phyloP scores from a whole-genome alignment of 352 stramenopile genomes.

The Phytophthora constricta region DNA sequence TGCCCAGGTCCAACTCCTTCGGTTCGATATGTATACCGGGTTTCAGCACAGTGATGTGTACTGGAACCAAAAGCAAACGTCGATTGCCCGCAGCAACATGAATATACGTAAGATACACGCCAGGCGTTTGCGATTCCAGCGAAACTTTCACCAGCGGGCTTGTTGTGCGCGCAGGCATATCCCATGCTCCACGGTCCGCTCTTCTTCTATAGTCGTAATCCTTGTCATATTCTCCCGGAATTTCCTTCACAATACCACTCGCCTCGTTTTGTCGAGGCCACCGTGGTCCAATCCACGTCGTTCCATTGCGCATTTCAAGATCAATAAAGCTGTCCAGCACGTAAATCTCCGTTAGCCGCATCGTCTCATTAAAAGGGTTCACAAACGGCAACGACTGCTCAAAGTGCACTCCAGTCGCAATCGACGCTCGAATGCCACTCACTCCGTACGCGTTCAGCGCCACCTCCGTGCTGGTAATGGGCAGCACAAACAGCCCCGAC shows the following conservation, averaged over 20 bases:
- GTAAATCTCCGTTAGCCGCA: constrained; percentile 62
- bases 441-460: constrained; percentile 41
- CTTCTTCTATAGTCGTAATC: constrained; percentile 24
- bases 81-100: constrained; percentile 30
- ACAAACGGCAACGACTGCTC: constrained; percentile 43
- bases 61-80: constrained; percentile 40
- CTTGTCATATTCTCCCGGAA: constrained; percentile 30
- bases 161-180: constrained; percentile 38
- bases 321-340: constrained; percentile 45
- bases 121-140: constrained; percentile 31
- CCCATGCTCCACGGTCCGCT: constrained; percentile 39
- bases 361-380: constrained; percentile 47
- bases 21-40: constrained; percentile 49
- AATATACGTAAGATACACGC: constrained; percentile 49
- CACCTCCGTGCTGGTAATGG: constrained; percentile 39
- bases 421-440: constrained; percentile 27
- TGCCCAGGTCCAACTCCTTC: constrained; percentile 39
- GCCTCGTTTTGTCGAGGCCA: constrained; percentile 27
- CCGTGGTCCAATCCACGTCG: constrained; percentile 31
- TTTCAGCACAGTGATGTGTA: constrained; percentile 45
- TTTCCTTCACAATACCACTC: constrained; percentile 6
- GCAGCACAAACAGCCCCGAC: constrained; percentile 51
- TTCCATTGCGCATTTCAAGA: constrained; percentile 31
- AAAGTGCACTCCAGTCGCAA: constrained; percentile 44
- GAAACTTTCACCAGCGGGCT: constrained; percentile 48